Evolutionary conservation across 306 rosid genomes (phyloP).

Genomic region (Quercus variabilis): DNA sequence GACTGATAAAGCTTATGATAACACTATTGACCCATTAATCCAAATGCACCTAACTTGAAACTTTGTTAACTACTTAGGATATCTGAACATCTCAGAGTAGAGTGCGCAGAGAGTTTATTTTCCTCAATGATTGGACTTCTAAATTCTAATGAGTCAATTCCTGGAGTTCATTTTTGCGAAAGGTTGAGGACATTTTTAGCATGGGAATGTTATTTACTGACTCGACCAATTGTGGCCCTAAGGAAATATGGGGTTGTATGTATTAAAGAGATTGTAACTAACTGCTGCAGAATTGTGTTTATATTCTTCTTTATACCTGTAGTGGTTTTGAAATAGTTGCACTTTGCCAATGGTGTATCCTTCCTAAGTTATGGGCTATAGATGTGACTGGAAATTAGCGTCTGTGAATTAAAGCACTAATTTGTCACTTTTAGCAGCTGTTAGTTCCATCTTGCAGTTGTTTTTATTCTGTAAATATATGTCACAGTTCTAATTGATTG

Average conservation of each 20-base stretch:
- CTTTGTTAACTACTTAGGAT: not conserved
- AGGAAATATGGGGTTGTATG: slow-evolving; percentile 7
- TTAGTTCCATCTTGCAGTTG: not conserved
- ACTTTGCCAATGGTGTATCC: slow-evolving; percentile 9
- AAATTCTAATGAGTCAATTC: not conserved
- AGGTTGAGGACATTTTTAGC: not conserved
- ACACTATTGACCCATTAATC: not conserved
- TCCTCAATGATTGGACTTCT: not conserved
- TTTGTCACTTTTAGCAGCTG: not conserved
- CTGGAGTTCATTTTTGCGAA: not conserved
- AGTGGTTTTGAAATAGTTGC: slow-evolving; percentile 17
- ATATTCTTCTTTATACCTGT: slow-evolving; percentile 1
- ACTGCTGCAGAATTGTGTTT: not conserved
- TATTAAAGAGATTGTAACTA: slow-evolving; percentile 18
- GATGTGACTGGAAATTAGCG: slow-evolving; percentile 9
- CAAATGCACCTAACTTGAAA: not conserved
- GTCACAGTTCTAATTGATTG: slow-evolving; percentile 13
- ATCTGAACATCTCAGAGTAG: not conserved
- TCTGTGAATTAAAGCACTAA: slow-evolving; percentile 8
- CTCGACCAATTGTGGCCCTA: not conserved
- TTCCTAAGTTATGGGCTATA: slow-evolving; percentile 1
- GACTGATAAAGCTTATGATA: not conserved
- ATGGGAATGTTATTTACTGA: not conserved
- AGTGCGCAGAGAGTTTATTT: not conserved
- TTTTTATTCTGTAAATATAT: not conserved